These are phyloP conservation scores for Termitomyces bulborhizus DNA, from an alignment of 768 basidiomycete genomes.

Conservation along the genomic window DNA sequence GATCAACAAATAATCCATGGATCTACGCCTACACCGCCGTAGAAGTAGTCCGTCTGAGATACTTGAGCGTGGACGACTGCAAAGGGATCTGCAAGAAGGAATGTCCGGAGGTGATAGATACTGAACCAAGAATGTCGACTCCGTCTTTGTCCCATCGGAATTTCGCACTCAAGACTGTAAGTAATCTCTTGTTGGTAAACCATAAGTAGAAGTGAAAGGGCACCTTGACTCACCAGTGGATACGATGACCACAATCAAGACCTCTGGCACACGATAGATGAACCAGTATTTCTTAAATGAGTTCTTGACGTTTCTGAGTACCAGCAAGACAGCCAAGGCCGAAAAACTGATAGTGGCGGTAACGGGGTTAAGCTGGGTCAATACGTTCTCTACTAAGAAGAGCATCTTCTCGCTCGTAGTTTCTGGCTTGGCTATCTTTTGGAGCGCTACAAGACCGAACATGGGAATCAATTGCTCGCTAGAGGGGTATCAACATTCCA, in stretches of 20 bases:
- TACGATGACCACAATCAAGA: conserved; percentile 77
- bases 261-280: conserved; percentile 84
- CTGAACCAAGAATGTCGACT: conserved; percentile 77
- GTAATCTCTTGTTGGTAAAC: not conserved
- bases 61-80: conserved; percentile 47
- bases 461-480: conserved; percentile 88
- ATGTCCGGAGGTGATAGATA: conserved; percentile 54
- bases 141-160: conserved; percentile 74
- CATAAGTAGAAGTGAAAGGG: not conserved
- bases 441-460: conserved; percentile 67
- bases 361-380: conserved; percentile 49
- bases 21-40: conserved; percentile 61
- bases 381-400: conserved; percentile 62
- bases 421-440: conserved; percentile 50
- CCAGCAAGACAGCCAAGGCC: conserved; percentile 60
- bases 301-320: conserved; percentile 51
- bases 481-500: conserved; percentile 4
- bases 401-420: conserved; percentile 70
- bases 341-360: conserved; percentile 75
- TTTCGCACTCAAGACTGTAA: conserved; percentile 60
- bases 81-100: conserved; percentile 76
- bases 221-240: conserved; percentile 60
- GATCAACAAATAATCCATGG: not conserved
- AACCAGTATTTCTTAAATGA: conserved; percentile 56
- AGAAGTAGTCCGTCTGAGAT: conserved; percentile 74